phyloP scores from a whole-genome alignment of 306 rosid species.

The Luffa acutangula region DNA sequence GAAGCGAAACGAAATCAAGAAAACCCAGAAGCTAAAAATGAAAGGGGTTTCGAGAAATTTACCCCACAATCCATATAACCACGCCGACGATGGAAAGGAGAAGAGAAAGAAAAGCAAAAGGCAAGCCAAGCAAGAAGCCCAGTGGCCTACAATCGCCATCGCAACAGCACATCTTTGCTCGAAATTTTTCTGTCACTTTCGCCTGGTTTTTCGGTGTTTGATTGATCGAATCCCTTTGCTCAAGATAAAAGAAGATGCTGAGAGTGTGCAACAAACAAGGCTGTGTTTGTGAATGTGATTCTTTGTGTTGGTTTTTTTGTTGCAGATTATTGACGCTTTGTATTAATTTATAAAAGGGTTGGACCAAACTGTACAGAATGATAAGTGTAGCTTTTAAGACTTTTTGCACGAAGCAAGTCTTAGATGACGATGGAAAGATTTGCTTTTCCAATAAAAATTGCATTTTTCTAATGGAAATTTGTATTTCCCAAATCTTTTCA shows the following conservation, averaged over 20 bases:
- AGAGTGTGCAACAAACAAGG: background rate
- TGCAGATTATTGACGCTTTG: background rate
- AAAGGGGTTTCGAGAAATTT: background rate
- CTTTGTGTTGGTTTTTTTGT: background rate
- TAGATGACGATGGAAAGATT: background rate
- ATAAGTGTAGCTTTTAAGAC: background rate
- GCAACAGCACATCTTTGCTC: constrained; percentile 38
- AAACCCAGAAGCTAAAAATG: constrained; percentile 8
- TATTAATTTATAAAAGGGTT: background rate
- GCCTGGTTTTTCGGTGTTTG: background rate
- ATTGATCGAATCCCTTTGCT: background rate
- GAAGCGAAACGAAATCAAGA: background rate
- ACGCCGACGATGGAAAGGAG: constrained; percentile 63
- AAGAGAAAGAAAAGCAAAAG: constrained; percentile 67
- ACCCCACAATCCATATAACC: constrained; percentile 75
- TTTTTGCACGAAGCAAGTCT: background rate
- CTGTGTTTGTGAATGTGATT: background rate
- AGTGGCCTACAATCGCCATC: constrained; percentile 88
- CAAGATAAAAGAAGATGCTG: background rate
- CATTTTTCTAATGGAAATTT: background rate
- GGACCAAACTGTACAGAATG: background rate
- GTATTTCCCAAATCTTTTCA: background rate
- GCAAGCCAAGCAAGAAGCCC: constrained; percentile 83
- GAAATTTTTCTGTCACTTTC: background rate
- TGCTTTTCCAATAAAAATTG: background rate